A percentile compares a stretch with the other conserved stretches of the same genome.
Evolutionary conservation across 2,329 filamentous ascomycete species (phyloP).

Genomic region (Rutstroemia sp.): DNA sequence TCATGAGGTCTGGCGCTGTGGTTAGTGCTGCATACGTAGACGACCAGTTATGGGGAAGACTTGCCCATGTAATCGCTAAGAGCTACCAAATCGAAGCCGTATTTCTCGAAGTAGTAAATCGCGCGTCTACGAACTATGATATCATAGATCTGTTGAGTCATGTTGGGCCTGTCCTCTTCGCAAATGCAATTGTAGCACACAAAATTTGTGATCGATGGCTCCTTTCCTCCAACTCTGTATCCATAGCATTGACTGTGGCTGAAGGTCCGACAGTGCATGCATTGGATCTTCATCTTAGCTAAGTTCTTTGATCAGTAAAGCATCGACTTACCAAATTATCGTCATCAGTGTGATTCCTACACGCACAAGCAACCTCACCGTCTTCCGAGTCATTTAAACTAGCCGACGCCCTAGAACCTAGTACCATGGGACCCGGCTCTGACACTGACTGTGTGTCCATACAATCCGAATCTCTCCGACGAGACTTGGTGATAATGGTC

Average conservation of each 20-base stretch:
- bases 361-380: background rate
- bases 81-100: conserved; percentile 9
- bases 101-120: conserved; percentile 12
- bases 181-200: conserved; percentile 20
- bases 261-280: conserved; percentile 13
- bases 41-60: background rate
- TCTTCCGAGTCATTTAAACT: background rate
- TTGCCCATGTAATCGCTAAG: conserved; percentile 6
- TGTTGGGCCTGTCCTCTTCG: background rate
- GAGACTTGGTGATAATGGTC: no score
- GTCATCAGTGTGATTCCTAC: background rate
- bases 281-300: conserved; percentile 14
- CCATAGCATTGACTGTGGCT: conserved; percentile 22
- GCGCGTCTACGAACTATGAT: conserved; percentile 13
- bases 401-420: background rate
- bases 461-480: no score
- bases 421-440: no score
- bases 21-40: background rate
- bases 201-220: background rate
- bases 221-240: conserved; percentile 9
- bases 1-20: background rate
- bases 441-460: no score
- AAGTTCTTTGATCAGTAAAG: background rate
- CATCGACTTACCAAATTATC: conserved; percentile 1
- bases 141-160: conserved; percentile 5